Evolutionary conservation across 2,329 filamentous ascomycete genomes (phyloP).

Genomic region (Pleurostoma richardsiae): DNA sequence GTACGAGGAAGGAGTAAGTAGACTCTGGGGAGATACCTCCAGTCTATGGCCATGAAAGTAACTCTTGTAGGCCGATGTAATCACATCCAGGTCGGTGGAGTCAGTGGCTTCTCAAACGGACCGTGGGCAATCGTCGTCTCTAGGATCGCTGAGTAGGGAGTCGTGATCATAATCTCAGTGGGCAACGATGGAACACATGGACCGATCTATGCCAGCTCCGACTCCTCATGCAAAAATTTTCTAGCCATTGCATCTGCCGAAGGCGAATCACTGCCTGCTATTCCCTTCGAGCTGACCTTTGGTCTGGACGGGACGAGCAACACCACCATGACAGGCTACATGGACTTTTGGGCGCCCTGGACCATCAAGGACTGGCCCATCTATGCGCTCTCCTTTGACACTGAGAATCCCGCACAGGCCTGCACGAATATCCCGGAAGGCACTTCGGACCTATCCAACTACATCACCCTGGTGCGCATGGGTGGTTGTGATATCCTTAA

Average conservation of each 20-base stretch:
- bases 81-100: constrained; percentile 22
- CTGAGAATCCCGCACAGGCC: neutral
- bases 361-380: constrained; percentile 8
- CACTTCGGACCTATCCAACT: constrained; percentile 1
- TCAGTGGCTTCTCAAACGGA: constrained; percentile 21
- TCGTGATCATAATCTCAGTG: constrained; percentile 31
- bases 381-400: neutral
- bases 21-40: no score
- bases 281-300: neutral
- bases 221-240: constrained; percentile 11
- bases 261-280: neutral
- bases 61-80: constrained; percentile 16
- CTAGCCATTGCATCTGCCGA: constrained; percentile 14
- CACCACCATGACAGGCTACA: neutral
- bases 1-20: constrained; percentile 21
- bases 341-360: constrained; percentile 7
- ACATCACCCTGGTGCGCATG: constrained; percentile 1
- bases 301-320: neutral
- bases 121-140: constrained; percentile 27
- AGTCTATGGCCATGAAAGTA: constrained; percentile 18
- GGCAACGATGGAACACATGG: constrained; percentile 30
- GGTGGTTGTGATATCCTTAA: neutral
- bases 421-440: neutral
- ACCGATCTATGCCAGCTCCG: constrained; percentile 16
- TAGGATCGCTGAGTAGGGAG: constrained; percentile 32